Percentiles rank a stretch among this genome's conserved stretches.
Evolutionary conservation across 1,284 basidiomycete genomes (phyloP).

Genomic region (Ganoderma lucidum): DNA sequence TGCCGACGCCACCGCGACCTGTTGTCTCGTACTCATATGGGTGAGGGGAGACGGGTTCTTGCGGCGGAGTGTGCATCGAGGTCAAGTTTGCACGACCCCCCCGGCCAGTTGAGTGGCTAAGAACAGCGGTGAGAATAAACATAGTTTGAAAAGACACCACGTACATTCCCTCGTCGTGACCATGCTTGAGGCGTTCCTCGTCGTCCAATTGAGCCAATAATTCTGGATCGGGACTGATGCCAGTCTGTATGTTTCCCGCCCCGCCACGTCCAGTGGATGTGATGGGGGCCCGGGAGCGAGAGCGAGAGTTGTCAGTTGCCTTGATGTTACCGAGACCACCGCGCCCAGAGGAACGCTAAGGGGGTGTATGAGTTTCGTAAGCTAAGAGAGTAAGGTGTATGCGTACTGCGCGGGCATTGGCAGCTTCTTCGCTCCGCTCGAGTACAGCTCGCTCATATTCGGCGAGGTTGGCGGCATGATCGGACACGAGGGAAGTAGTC

Average conservation of each 20-base stretch:
- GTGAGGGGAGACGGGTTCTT: constrained; percentile 45
- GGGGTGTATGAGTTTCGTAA: neutral
- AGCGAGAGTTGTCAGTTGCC: constrained; percentile 46
- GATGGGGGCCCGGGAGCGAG: constrained; percentile 41
- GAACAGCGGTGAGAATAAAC: constrained; percentile 5
- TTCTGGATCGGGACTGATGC: constrained; percentile 41
- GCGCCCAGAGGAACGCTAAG: constrained; percentile 63
- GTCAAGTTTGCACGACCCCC: constrained; percentile 73
- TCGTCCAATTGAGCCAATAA: constrained; percentile 54
- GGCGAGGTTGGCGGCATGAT: constrained; percentile 35
- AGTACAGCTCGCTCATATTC: constrained; percentile 57
- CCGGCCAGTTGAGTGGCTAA: constrained; percentile 73
- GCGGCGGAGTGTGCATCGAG: constrained; percentile 45
- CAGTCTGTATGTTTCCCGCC: constrained; percentile 63
- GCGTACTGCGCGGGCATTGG: constrained; percentile 46
- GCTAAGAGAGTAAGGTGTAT: constrained; percentile 7
- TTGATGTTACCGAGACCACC: constrained; percentile 68
- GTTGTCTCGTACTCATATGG: constrained; percentile 44
- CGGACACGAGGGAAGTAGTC: constrained; percentile 42
- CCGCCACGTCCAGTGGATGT: constrained; percentile 75
- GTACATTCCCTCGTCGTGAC: constrained; percentile 50
- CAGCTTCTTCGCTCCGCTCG: constrained; percentile 48
- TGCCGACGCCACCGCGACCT: constrained; percentile 81
- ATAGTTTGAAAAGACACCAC: constrained; percentile 34
- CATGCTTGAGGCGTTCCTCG: constrained; percentile 49